phyloP scores from a whole-genome alignment of 2,329 filamentous ascomycete genomes.

The Clarireedia sp. region DNA sequence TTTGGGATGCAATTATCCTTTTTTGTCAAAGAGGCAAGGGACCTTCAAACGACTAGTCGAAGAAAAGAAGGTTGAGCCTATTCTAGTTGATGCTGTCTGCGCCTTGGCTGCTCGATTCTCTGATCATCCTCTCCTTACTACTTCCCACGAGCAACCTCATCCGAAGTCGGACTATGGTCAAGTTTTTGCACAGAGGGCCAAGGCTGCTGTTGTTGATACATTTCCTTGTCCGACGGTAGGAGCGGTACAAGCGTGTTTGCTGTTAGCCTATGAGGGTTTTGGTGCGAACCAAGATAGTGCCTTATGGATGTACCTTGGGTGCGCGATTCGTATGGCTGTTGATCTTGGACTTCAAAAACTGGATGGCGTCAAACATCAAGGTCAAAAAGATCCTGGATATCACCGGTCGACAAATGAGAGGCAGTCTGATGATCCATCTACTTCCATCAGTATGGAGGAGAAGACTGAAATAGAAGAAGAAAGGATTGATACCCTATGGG shows the following conservation, averaged over 20 bases:
- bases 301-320: conserved; percentile 87
- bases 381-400: conserved; percentile 28
- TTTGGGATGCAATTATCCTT: conserved; percentile 80
- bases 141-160: conserved; percentile 40
- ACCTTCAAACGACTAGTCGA: conserved; percentile 75
- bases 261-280: conserved; percentile 85
- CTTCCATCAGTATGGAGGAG: conserved; percentile 40
- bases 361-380: conserved; percentile 57
- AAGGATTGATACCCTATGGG: conserved; percentile 81
- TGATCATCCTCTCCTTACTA: conserved; percentile 45
- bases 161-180: conserved; percentile 63
- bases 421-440: conserved; percentile 33
- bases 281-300: conserved; percentile 83
- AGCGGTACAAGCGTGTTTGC: conserved; percentile 73
- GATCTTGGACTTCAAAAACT: conserved; percentile 76
- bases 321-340: conserved; percentile 75
- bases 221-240: conserved; percentile 77
- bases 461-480: conserved; percentile 64
- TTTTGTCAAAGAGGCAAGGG: conserved; percentile 54
- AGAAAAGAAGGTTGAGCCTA: conserved; percentile 38
- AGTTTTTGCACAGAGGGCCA: conserved; percentile 73
- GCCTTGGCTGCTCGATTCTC: conserved; percentile 73
- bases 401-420: conserved; percentile 34
- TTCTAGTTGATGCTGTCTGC: conserved; percentile 80
- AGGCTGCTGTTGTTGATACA: conserved; percentile 72